phyloP scores from a whole-genome alignment of 2,329 filamentous ascomycete genomes.

The Fusarium miscanthi region DNA sequence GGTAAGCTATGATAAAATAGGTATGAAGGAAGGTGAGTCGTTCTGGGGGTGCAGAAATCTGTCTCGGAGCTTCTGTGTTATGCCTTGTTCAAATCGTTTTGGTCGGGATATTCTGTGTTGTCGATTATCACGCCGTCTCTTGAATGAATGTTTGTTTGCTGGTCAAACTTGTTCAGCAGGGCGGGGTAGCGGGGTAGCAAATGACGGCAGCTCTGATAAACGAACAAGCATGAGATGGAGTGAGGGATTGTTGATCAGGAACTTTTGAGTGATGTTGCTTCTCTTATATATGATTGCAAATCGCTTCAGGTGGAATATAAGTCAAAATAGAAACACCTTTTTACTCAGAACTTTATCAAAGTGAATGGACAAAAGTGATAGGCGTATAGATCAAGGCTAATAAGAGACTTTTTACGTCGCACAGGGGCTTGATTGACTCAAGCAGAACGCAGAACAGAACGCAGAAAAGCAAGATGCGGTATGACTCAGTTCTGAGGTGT shows the following conservation, averaged over 20 bases:
- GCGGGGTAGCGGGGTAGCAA: constrained; percentile 55
- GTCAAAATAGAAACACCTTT: neutral
- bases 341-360: neutral
- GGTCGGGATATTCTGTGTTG: neutral
- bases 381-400: neutral
- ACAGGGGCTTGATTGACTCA: neutral
- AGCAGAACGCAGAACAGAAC: neutral
- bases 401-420: neutral
- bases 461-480: neutral
- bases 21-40: neutral
- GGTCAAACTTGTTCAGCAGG: constrained; percentile 36
- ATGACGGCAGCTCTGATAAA: constrained; percentile 32
- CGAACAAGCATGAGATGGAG: neutral
- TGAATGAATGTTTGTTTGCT: constrained; percentile 29
- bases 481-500: constrained; percentile 1
- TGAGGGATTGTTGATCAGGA: constrained; percentile 19
- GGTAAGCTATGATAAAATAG: constrained; percentile 7
- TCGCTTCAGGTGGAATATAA: neutral
- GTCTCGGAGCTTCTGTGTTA: neutral
- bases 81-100: neutral
- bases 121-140: constrained; percentile 6
- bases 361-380: neutral
- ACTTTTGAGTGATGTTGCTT: constrained; percentile 1
- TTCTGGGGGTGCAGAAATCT: neutral
- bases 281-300: constrained; percentile 1